Base-by-base conservation (phyloP, 495 filamentous ascomycete genomes). In the Xylaria telfairii region DNA sequence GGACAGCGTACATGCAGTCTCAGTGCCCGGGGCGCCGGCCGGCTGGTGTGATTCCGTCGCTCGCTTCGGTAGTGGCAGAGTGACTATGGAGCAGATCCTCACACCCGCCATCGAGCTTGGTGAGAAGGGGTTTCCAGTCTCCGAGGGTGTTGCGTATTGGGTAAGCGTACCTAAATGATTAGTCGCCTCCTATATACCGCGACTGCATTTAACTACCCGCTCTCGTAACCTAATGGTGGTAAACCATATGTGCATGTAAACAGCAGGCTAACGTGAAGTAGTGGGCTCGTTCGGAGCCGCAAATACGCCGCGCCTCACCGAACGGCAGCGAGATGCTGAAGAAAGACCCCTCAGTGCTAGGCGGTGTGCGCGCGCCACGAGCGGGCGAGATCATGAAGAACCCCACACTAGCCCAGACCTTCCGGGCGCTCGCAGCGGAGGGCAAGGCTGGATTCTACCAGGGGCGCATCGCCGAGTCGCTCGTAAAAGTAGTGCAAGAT, bases 31-130 rank as follows among this genome's bases (percentile, higher is more conserved):
- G 9, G 94, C 96, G 8, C 90, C 96, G 13, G 96, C 95, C 8
- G 96, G 96, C 3, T 99, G 96, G 96, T 90, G 92, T 41, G 96
- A 99, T 79, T 91, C 90, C 0, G 86, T 98, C n/a, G 90, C 95
- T 81, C 90, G 87, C 59, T 98, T 98, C 79, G 96, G 96, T 4
- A 97, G 93, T 77, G 93, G 93, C 3, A 97, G 92, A 80, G 69
- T 98, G 34, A 88, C 85, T 0, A 69, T 99, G 80, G 85, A 89
- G 75, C 89, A 97, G 76, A 91, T 98, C 56, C 82, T 99, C 30
- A 83, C 82, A 44, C 95, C 96, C 13, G 96, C 93, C 0, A 94
- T 97, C 74, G 88, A 92, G 75, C 84, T 98, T 13, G 96, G 89
- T 0, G 95, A 98, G 78, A 87, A 93, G 65, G 96, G 96, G 0